Evolutionary conservation across 2,329 filamentous ascomycete species (phyloP).

Genomic region (Fusarium illudens): DNA sequence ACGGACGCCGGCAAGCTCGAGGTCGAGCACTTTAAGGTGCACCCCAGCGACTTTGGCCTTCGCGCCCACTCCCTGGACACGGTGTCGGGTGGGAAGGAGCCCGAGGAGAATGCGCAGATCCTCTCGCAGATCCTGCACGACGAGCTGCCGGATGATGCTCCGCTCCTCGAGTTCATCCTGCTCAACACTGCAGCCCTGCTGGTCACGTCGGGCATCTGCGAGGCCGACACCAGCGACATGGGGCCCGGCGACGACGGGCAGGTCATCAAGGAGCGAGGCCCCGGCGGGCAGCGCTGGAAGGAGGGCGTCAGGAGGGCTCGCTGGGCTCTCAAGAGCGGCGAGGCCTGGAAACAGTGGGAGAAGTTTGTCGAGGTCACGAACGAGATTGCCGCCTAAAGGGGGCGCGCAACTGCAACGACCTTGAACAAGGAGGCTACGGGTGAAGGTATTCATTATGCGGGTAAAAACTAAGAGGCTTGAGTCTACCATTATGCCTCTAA

Average conservation of each 20-base stretch:
- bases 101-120: conserved; percentile 86
- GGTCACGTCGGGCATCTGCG: conserved; percentile 85
- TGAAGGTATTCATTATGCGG: neutral
- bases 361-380: conserved; percentile 87
- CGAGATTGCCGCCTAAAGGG: conserved; percentile 45
- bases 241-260: conserved; percentile 81
- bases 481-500: conserved; percentile 2
- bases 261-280: conserved; percentile 83
- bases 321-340: conserved; percentile 87
- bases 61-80: conserved; percentile 74
- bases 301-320: conserved; percentile 88
- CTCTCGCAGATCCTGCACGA: conserved; percentile 79
- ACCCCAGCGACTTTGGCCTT: conserved; percentile 89
- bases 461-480: conserved; percentile 2
- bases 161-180: conserved; percentile 91
- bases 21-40: conserved; percentile 79
- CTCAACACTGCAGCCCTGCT: conserved; percentile 92
- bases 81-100: conserved; percentile 86
- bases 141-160: conserved; percentile 77
- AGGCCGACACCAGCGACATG: conserved; percentile 82
- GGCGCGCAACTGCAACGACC: neutral
- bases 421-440: neutral
- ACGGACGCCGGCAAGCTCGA: conserved; percentile 55
- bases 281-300: conserved; percentile 91
- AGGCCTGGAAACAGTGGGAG: conserved; percentile 84